Conservation (phyloP, 768 basidiomycete species). For the Boletus rubropictus region DNA sequence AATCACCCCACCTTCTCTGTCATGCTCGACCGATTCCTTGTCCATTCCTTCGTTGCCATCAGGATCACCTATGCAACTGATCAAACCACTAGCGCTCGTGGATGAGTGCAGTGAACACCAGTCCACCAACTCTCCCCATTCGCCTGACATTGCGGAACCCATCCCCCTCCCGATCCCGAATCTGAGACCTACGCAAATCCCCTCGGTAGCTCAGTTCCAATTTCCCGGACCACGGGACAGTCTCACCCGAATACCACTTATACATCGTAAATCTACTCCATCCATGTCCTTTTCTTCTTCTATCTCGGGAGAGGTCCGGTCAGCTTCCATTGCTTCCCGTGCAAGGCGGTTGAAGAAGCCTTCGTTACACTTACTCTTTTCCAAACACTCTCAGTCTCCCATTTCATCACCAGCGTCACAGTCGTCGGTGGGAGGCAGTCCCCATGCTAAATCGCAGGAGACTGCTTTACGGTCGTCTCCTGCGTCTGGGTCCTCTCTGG, state of each 20-base stretch:
- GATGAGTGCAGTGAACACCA: slow-evolving; percentile 27
- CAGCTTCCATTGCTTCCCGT: slow-evolving; percentile 32
- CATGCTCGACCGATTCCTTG: slow-evolving; percentile 57
- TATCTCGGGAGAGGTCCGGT: slow-evolving; percentile 30
- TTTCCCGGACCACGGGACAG: slow-evolving; percentile 41
- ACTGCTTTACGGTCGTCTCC: slow-evolving; percentile 22
- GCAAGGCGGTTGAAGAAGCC: slow-evolving; percentile 53
- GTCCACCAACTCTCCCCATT: slow-evolving; percentile 22
- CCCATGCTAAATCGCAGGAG: slow-evolving; percentile 15
- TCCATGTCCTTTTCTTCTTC: slow-evolving; percentile 31
- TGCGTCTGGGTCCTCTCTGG: slow-evolving; percentile 31
- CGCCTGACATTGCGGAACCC: slow-evolving; percentile 29
- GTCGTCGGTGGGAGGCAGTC: slow-evolving; percentile 18
- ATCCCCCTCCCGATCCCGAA: slow-evolving; percentile 22
- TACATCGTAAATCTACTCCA: slow-evolving; percentile 34
- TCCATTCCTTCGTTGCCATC: slow-evolving; percentile 51
- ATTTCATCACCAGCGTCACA: slow-evolving; percentile 30
- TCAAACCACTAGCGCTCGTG: slow-evolving; percentile 36
- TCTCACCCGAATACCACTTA: slow-evolving; percentile 27
- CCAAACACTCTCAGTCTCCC: slow-evolving; percentile 55
- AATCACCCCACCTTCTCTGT: slow-evolving; percentile 43
- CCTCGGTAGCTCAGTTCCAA: slow-evolving; percentile 31
- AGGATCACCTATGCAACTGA: slow-evolving; percentile 27
- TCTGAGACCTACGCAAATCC: slow-evolving; percentile 17
- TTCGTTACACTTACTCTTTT: slow-evolving; percentile 62